Conservation (phyloP, 305 asterid species). For the Fraxinus latifolia region DNA sequence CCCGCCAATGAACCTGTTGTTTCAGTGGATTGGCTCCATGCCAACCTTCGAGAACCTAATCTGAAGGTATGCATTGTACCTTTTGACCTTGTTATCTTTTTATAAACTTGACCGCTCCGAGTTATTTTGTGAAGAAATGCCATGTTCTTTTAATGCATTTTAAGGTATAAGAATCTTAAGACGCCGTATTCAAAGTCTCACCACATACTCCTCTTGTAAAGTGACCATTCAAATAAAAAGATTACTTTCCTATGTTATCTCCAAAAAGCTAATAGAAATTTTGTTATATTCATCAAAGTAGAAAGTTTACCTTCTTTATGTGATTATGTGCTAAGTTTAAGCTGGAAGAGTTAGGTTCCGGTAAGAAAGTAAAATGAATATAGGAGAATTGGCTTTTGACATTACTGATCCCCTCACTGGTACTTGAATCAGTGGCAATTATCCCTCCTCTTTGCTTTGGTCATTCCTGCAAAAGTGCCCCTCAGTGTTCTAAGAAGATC, state of each 20-base stretch:
- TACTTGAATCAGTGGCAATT: neutral
- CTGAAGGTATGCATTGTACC: constrained; percentile 51
- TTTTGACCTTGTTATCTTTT: neutral
- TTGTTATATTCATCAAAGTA: neutral
- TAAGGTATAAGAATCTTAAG: neutral
- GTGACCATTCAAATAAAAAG: neutral
- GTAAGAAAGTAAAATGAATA: neutral
- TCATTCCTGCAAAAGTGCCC: neutral
- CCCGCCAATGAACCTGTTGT: constrained; percentile 69
- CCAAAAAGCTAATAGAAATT: neutral
- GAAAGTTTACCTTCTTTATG: neutral
- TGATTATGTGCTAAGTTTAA: neutral
- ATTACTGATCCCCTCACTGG: neutral
- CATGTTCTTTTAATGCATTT: neutral
- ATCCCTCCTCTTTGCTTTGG: neutral
- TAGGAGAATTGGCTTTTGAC: neutral
- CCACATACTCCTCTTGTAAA: neutral
- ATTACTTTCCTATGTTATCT: neutral
- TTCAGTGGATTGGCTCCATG: constrained; percentile 90
- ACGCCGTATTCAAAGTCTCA: neutral
- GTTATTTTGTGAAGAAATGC: neutral
- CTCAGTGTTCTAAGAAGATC: neutral
- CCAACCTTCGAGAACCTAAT: constrained; percentile 63
- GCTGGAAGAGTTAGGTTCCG: neutral
- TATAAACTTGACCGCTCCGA: neutral